Conservation (phyloP, 768 basidiomycete genomes). For the Filobasidium wieringae region DNA sequence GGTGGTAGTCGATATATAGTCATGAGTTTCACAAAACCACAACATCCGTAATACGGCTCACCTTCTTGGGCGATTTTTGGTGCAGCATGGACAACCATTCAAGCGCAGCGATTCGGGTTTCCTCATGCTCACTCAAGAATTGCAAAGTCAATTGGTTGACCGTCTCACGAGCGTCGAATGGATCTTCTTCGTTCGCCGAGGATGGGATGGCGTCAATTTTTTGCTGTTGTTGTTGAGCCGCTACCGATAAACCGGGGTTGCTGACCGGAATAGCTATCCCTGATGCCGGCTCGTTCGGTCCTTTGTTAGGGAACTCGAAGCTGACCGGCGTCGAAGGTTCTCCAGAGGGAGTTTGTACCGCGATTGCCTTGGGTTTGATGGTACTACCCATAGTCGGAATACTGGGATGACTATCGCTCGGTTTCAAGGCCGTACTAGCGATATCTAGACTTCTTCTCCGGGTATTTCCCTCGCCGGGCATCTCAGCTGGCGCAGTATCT, state of each 20-base stretch:
- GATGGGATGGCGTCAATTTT: conserved; percentile 2
- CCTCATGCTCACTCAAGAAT: conserved; percentile 90
- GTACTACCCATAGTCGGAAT: not conserved
- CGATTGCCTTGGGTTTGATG: conserved; percentile 5
- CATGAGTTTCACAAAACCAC: not conserved
- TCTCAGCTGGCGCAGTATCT: not conserved
- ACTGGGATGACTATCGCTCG: not conserved
- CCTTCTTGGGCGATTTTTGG: conserved; percentile 93
- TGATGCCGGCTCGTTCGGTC: conserved; percentile 51
- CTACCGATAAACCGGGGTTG: conserved; percentile 6
- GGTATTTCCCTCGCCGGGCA: not conserved
- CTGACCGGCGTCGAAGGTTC: conserved; percentile 33
- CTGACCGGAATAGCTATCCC: conserved; percentile 21
- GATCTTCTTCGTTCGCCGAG: conserved; percentile 48
- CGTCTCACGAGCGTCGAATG: conserved; percentile 82
- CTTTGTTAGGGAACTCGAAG: conserved; percentile 36
- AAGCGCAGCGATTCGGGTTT: conserved; percentile 85
- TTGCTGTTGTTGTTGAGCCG: conserved; percentile 10
- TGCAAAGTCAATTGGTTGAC: conserved; percentile 87
- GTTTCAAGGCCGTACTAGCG: not conserved
- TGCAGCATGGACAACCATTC: conserved; percentile 99
- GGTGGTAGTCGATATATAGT: not conserved
- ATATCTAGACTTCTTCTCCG: conserved; percentile 8
- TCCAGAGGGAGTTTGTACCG: conserved; percentile 5
- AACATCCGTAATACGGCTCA: conserved; percentile 29